A percentile compares a stretch with the other conserved stretches of the same genome.
Conservation (phyloP, 805 yeast species). For the Candida succiphila region DNA sequence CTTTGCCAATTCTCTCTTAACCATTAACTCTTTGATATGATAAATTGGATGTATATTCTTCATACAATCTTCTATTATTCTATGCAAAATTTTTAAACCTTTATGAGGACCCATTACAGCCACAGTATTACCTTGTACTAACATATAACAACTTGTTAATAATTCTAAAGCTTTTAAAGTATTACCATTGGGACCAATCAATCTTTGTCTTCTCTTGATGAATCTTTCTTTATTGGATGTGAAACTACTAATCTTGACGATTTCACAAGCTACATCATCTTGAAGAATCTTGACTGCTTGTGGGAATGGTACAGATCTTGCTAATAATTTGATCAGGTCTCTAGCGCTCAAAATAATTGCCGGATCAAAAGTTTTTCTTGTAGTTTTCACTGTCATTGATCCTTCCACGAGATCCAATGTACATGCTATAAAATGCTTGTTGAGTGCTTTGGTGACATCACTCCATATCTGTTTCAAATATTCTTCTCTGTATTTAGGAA, state of each 20-base stretch:
- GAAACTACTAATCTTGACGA: conserved; percentile 85
- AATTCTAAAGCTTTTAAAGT: conserved; percentile 92
- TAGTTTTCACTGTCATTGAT: conserved; percentile 93
- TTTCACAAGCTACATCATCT: conserved; percentile 93
- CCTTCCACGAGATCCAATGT: conserved; percentile 89
- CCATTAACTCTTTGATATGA: conserved; percentile 95
- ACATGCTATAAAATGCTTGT: conserved; percentile 69
- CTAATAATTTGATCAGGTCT: conserved; percentile 85
- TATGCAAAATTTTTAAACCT: conserved; percentile 83
- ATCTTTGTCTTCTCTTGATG: conserved; percentile 89
- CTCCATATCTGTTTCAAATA: conserved; percentile 88
- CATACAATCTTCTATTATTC: conserved; percentile 98
- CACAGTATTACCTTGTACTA: conserved; percentile 96
- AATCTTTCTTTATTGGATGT: conserved; percentile 90
- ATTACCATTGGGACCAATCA: conserved; percentile 95
- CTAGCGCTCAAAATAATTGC: conserved; percentile 89
- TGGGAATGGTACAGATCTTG: conserved; percentile 94
- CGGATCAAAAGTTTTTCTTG: conserved; percentile 93
- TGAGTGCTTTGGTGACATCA: conserved; percentile 77
- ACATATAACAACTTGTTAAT: conserved; percentile 87
- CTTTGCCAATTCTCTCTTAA: conserved; percentile 88
- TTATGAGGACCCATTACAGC: conserved; percentile 94
- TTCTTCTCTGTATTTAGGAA: conserved; percentile 93
- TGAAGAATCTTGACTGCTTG: conserved; percentile 89
- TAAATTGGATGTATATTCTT: conserved; percentile 94